phyloP scores from a whole-genome alignment of 306 rosid genomes.

The Vigna reflexopilosa region DNA sequence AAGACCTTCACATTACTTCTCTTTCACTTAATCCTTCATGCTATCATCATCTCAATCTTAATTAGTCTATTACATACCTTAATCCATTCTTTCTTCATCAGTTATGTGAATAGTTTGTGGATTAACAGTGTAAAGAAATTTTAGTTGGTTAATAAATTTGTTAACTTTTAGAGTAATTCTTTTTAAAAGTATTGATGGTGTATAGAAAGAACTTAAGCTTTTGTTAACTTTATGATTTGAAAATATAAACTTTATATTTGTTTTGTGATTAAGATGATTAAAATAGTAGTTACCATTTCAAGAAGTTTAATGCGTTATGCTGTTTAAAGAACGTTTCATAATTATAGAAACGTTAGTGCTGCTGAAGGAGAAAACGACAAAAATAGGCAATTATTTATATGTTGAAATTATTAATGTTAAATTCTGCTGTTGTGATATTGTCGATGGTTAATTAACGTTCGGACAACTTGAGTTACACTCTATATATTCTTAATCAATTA shows the following conservation, averaged over 20 bases:
- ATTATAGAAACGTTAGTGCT: conserved; percentile 10
- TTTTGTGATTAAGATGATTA: not conserved
- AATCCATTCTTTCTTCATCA: not conserved
- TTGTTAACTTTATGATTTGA: no score
- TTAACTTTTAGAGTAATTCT: no score
- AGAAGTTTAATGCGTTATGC: conserved; percentile 13
- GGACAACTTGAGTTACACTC: conserved; percentile 41
- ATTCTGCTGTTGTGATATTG: conserved; percentile 21
- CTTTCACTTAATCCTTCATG: not conserved
- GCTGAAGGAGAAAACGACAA: conserved; percentile 5
- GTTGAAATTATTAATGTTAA: conserved; percentile 13
- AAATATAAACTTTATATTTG: conserved; percentile 2
- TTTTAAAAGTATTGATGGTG: no score
- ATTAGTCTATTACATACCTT: not conserved
- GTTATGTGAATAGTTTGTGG: not conserved
- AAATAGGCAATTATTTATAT: not conserved
- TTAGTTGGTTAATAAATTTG: not conserved
- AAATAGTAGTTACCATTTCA: not conserved
- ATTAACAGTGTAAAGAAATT: not conserved
- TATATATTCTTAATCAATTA: conserved; percentile 37
- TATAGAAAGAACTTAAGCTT: no score
- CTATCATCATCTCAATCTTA: not conserved
- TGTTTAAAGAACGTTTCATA: not conserved
- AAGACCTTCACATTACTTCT: conserved; percentile 38
- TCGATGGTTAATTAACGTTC: conserved; percentile 22